Percentiles rank a stretch among this genome's conserved stretches.
phyloP scores from a whole-genome alignment of 164 flowering plant species.

The Sextonia rubra region DNA sequence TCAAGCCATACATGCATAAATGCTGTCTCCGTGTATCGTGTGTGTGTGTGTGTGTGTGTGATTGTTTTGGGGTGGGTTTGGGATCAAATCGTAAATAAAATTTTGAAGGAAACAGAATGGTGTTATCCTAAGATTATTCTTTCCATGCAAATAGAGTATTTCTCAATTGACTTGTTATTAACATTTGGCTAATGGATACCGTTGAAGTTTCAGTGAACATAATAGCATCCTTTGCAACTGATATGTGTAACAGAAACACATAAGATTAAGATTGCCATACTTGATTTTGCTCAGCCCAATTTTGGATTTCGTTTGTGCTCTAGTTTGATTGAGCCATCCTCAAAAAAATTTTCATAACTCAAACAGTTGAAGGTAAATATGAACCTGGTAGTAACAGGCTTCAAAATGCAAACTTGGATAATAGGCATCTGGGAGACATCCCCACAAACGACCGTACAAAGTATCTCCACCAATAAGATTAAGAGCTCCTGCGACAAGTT shows the following conservation, averaged over 20 bases:
- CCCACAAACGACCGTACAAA: slow-evolving; percentile 92
- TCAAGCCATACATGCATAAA: too few relatives aligned
- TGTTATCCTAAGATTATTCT: too few relatives aligned
- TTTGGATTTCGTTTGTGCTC: neutral
- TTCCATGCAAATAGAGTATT: neutral
- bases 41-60: too few relatives aligned
- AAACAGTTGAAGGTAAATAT: neutral
- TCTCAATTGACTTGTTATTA: neutral
- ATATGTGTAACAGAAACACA: neutral
- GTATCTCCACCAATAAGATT: slow-evolving; percentile 93
- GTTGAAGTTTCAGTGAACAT: neutral
- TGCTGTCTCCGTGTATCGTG: too few relatives aligned
- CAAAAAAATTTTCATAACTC: neutral
- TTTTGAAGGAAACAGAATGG: too few relatives aligned
- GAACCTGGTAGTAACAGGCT: slow-evolving; percentile 97
- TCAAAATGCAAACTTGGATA: slow-evolving; percentile 94
- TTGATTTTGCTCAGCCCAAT: neutral
- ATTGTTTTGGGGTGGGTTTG: too few relatives aligned
- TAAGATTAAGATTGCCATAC: neutral
- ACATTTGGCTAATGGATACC: neutral
- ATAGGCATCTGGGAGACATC: slow-evolving; percentile 66
- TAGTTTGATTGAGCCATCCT: neutral
- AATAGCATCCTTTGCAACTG: neutral
- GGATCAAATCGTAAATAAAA: too few relatives aligned
- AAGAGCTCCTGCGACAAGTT: slow-evolving; percentile 92